Evolutionary conservation across 495 filamentous ascomycete genomes (phyloP), one percentile per base, ranked within the genome.

Genomic region (Hypoxylon fuscum): DNA sequence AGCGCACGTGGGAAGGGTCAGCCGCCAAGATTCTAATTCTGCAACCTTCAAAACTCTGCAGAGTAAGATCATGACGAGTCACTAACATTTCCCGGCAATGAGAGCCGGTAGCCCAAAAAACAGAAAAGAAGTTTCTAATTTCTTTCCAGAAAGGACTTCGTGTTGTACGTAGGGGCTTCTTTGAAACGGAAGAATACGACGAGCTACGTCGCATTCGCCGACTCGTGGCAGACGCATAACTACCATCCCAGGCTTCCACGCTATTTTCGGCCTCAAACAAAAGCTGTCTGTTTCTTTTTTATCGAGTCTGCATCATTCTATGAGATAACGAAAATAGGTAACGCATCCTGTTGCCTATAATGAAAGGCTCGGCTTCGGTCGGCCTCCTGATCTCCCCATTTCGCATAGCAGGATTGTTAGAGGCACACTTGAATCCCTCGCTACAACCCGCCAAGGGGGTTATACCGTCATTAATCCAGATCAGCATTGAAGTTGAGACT

Each of bases 191-290:
- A 52, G 27, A 57, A 18, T 43, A 31, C 41, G 43, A 58, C 32
- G 29, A 51, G 46, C 41, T 40, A 66, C 51, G 57, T 62, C 58
- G 52, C 63, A 66, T 61, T 60, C 37, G 15, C 40, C 37, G 43
- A n/a, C 47, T 48, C 41, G 32, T 44, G 52, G 44, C 52, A 48
- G 20, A 50, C 25, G 47, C 42, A 48, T 46, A 42, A 47, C 7
- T 51, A 4, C n/a, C 46, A 42, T 60, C n/a, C 45, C 20, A 25
- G 7, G 52, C 41, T 66, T n/a, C n/a, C n/a, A n/a, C n/a, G 17
- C 63, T 66, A 57, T 66, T 66, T 57, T 58, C 35, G 49, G 52
- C 47, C 49, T 15, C 38, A 27, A 44, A 57, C 37, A 49, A n/a
- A 42, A 6, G 18, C 37, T 27, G 12, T 5, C 7, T 27, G 52